Evolutionary conservation across 768 basidiomycete genomes (phyloP).

Genomic region (Suillus ampliporus): DNA sequence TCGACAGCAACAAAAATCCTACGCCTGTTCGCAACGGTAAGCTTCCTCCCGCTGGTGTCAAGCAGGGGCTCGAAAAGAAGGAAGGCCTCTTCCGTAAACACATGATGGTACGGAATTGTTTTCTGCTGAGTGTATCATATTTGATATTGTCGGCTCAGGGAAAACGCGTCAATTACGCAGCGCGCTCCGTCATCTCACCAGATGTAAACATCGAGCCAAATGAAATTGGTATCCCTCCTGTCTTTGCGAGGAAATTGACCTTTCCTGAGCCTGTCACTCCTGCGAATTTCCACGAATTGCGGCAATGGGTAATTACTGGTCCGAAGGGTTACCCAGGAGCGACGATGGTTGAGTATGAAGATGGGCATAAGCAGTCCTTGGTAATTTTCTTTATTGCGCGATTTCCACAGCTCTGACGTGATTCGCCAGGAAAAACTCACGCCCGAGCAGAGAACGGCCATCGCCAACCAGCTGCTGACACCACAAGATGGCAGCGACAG

Average conservation of each 20-base stretch:
- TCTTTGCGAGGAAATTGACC: slow-evolving; percentile 95
- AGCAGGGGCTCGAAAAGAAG: slow-evolving; percentile 98
- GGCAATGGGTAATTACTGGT: slow-evolving; percentile 90
- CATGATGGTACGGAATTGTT: slow-evolving; percentile 83
- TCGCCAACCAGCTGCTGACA: slow-evolving; percentile 93
- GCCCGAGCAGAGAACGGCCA: slow-evolving; percentile 89
- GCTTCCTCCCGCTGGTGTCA: slow-evolving; percentile 90
- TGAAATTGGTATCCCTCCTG: slow-evolving; percentile 97
- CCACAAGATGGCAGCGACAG: slow-evolving; percentile 72
- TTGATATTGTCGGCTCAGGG: slow-evolving; percentile 60
- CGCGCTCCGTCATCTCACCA: slow-evolving; percentile 99
- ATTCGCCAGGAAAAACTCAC: slow-evolving; percentile 76
- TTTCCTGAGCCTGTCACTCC: slow-evolving; percentile 97
- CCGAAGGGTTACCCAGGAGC: slow-evolving; percentile 91
- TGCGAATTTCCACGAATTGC: slow-evolving; percentile 86
- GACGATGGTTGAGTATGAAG: slow-evolving; percentile 93
- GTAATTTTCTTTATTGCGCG: slow-evolving; percentile 43
- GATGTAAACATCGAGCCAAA: slow-evolving; percentile 99
- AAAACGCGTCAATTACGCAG: slow-evolving; percentile 99
- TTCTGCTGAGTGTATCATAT: neutral
- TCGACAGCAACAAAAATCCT: slow-evolving; percentile 97
- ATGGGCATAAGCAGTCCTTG: slow-evolving; percentile 85
- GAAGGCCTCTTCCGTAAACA: slow-evolving; percentile 97
- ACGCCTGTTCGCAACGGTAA: slow-evolving; percentile 84
- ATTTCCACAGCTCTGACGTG: slow-evolving; percentile 8